Percentiles rank a stretch among this genome's conserved stretches.
Evolutionary conservation across 2,329 filamentous ascomycete species (phyloP).

Genomic region (Escovopsis sp.): DNA sequence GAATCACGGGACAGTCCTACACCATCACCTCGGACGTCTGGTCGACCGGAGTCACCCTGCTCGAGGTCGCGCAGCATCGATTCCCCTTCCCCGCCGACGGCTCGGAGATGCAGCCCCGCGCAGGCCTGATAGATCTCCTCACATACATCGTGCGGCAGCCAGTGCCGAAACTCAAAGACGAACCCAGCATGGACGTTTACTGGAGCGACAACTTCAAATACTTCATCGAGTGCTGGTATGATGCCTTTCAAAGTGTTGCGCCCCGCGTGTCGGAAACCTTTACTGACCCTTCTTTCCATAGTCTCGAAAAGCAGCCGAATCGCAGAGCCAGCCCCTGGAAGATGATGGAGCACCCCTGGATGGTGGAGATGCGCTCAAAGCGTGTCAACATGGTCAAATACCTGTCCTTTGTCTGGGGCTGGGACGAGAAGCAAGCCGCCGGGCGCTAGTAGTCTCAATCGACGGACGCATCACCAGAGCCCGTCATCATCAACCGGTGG

Average conservation of each 20-base stretch:
- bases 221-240: slow-evolving; percentile 98
- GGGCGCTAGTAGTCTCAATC: neutral
- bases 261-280: neutral
- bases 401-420: slow-evolving; percentile 90
- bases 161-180: slow-evolving; percentile 90
- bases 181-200: slow-evolving; percentile 73
- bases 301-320: slow-evolving; percentile 82
- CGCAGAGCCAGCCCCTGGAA: slow-evolving; percentile 90
- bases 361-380: slow-evolving; percentile 89
- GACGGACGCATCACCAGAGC: too few relatives aligned
- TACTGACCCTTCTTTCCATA: slow-evolving; percentile 23
- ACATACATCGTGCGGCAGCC: slow-evolving; percentile 96
- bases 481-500: too few relatives aligned
- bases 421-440: slow-evolving; percentile 46
- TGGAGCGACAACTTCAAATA: slow-evolving; percentile 99
- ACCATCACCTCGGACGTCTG: slow-evolving; percentile 98
- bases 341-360: slow-evolving; percentile 98
- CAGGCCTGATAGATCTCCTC: slow-evolving; percentile 83
- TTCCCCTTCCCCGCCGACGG: slow-evolving; percentile 97
- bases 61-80: slow-evolving; percentile 98
- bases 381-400: slow-evolving; percentile 97
- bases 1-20: slow-evolving; percentile 94
- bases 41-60: slow-evolving; percentile 88
- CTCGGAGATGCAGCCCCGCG: slow-evolving; percentile 85
- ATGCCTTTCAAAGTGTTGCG: slow-evolving; percentile 12